A percentile compares a stretch with the other conserved stretches of the same genome.
These are phyloP conservation scores for Mycena kentingensis DNA, from an alignment of 768 basidiomycete species.

Conservation along the genomic window DNA sequence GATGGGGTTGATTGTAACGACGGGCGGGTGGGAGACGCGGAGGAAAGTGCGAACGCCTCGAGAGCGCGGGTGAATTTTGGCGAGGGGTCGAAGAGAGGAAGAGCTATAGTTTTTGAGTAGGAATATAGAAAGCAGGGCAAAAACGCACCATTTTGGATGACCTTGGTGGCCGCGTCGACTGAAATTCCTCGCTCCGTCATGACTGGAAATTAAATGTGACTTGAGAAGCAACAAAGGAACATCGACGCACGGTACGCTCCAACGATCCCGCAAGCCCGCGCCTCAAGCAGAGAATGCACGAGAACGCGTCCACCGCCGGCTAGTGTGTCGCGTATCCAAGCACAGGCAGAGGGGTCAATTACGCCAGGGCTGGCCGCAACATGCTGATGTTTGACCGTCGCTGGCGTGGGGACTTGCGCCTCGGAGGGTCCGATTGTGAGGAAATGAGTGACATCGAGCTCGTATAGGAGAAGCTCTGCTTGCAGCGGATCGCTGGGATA, in stretches of 20 bases:
- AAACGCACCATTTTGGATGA: constrained; percentile 46
- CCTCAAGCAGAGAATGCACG: constrained; percentile 56
- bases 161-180: constrained; percentile 39
- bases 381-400: constrained; percentile 42
- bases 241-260: constrained; percentile 54
- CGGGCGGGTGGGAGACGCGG: too few relatives aligned
- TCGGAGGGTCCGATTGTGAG: constrained; percentile 58
- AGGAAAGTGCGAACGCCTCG: constrained; percentile 47
- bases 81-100: constrained; percentile 58
- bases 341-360: constrained; percentile 44
- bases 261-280: constrained; percentile 52
- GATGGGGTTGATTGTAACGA: background rate
- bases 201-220: constrained; percentile 35
- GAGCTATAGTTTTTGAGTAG: constrained; percentile 31
- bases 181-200: constrained; percentile 46
- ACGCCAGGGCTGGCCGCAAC: constrained; percentile 42
- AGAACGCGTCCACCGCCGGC: constrained; percentile 48
- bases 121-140: background rate
- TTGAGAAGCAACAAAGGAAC: constrained; percentile 3
- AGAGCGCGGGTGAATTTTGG: constrained; percentile 48
- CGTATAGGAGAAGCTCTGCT: constrained; percentile 50
- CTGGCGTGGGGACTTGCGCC: constrained; percentile 34
- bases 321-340: constrained; percentile 47
- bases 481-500: constrained; percentile 57
- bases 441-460: constrained; percentile 55